phyloP scores from a whole-genome alignment of 441 rosid species.

The Aleurites moluccanus region DNA sequence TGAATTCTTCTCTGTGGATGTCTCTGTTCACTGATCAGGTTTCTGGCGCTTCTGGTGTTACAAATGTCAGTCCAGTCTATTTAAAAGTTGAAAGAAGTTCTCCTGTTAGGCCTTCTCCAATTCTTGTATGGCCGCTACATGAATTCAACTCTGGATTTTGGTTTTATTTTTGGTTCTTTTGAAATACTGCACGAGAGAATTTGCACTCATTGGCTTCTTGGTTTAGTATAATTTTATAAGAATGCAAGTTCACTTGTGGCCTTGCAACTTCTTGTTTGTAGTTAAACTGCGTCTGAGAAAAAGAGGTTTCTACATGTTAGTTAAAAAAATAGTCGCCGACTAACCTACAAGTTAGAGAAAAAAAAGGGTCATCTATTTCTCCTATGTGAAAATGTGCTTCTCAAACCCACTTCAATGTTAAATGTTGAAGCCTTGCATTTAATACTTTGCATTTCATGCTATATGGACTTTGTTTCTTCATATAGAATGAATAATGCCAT shows the following conservation, averaged over 20 bases:
- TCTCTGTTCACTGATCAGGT: slow-evolving; percentile 41
- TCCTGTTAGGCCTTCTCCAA: slow-evolving; percentile 71
- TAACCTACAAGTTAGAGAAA: background rate
- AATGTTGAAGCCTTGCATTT: background rate
- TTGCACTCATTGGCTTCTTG: background rate
- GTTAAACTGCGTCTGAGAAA: slow-evolving; percentile 1
- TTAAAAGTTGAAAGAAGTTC: slow-evolving; percentile 87
- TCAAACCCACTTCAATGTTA: background rate
- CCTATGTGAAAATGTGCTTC: background rate
- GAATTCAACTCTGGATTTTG: slow-evolving; percentile 17
- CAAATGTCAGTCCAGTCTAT: slow-evolving; percentile 52
- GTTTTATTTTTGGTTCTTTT: background rate
- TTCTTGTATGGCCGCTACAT: slow-evolving; percentile 46
- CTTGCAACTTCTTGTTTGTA: background rate
- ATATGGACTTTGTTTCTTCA: background rate
- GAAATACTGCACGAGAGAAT: slow-evolving; percentile 2
- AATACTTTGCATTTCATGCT: background rate
- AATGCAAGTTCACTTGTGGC: background rate
- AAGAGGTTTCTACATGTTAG: background rate
- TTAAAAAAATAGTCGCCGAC: background rate
- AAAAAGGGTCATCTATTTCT: background rate
- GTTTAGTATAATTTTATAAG: background rate
- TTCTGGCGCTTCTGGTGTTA: slow-evolving; percentile 53
- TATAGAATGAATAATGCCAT: background rate
- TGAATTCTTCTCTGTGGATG: slow-evolving; percentile 13